Evolutionary conservation across 306 rosid genomes (phyloP).

Genomic region (Cicer arietinum): DNA sequence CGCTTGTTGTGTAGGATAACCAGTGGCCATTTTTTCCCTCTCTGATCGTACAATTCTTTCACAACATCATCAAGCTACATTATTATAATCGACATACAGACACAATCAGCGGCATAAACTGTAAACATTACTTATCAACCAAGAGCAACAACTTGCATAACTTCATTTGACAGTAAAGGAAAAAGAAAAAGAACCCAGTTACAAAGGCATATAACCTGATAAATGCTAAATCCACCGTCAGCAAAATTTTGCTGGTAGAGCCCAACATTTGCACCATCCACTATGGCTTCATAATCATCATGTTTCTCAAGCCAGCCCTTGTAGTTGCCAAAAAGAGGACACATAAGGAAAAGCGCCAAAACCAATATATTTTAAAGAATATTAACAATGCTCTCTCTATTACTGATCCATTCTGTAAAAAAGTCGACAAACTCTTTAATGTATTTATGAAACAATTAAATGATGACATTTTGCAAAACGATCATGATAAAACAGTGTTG

Average conservation of each 20-base stretch:
- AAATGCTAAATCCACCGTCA: slow-evolving; percentile 80
- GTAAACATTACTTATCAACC: slow-evolving; percentile 10
- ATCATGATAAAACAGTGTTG: background rate
- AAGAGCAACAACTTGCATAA: slow-evolving; percentile 1
- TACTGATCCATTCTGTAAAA: background rate
- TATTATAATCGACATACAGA: slow-evolving; percentile 41
- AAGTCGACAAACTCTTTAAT: background rate
- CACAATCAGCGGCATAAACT: slow-evolving; percentile 44
- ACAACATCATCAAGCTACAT: slow-evolving; percentile 85
- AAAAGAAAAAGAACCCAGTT: background rate
- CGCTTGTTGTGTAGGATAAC: slow-evolving; percentile 85
- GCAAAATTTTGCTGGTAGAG: slow-evolving; percentile 96
- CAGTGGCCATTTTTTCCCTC: slow-evolving; percentile 79
- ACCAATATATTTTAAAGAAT: slow-evolving; percentile 3
- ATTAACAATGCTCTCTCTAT: background rate
- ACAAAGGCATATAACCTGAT: slow-evolving; percentile 69
- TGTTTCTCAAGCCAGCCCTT: slow-evolving; percentile 78
- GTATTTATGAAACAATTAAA: background rate
- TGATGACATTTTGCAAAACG: background rate
- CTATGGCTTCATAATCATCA: slow-evolving; percentile 67
- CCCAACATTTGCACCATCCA: slow-evolving; percentile 93
- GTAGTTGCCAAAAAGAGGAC: slow-evolving; percentile 5
- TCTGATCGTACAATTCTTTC: slow-evolving; percentile 64
- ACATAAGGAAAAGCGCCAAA: slow-evolving; percentile 6
- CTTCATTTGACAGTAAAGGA: background rate